Percentiles rank a stretch among this genome's conserved stretches.
These are phyloP conservation scores for Hypocrella siamensis DNA, from an alignment of 2,329 filamentous ascomycete genomes.

Conservation along the genomic window DNA sequence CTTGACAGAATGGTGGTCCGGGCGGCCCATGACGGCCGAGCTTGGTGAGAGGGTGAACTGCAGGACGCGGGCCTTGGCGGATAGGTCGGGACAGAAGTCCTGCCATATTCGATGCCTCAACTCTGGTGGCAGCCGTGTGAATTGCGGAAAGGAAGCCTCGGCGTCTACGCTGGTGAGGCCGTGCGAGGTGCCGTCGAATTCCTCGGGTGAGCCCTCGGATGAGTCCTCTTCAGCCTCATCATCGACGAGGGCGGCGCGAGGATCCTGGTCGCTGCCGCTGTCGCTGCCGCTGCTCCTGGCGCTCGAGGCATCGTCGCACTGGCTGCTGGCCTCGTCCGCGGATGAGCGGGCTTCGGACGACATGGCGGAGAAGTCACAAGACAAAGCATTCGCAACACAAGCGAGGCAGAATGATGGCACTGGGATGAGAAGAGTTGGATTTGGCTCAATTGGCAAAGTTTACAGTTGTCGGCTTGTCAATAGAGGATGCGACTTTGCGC, in stretches of 20 bases:
- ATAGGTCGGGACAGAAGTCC: constrained; percentile 15
- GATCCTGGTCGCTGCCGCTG: background rate
- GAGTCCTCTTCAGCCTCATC: constrained; percentile 4
- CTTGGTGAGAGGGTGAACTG: constrained; percentile 4
- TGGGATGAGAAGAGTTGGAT: too few species aligned
- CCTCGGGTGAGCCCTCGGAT: background rate
- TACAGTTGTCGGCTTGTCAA: too few species aligned
- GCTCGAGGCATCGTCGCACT: constrained; percentile 2
- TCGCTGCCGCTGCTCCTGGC: background rate
- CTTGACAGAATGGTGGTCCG: constrained; percentile 6
- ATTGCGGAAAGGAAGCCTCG: constrained; percentile 10
- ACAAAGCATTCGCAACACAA: background rate
- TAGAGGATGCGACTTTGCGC: too few species aligned
- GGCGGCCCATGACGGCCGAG: constrained; percentile 1
- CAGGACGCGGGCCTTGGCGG: constrained; percentile 8
- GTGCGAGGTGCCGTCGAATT: too few species aligned
- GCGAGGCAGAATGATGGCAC: background rate
- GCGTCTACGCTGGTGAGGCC: too few species aligned
- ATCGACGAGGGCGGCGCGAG: constrained; percentile 3
- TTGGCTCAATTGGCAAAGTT: too few species aligned
- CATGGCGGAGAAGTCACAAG: background rate
- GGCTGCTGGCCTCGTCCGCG: constrained; percentile 1
- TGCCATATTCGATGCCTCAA: constrained; percentile 18
- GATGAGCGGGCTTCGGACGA: background rate
- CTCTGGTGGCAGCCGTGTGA: constrained; percentile 15